Evolutionary conservation across 257 asterid species (phyloP), one percentile per base, ranked within the genome.

Genomic region (Hygrophila difformis): DNA sequence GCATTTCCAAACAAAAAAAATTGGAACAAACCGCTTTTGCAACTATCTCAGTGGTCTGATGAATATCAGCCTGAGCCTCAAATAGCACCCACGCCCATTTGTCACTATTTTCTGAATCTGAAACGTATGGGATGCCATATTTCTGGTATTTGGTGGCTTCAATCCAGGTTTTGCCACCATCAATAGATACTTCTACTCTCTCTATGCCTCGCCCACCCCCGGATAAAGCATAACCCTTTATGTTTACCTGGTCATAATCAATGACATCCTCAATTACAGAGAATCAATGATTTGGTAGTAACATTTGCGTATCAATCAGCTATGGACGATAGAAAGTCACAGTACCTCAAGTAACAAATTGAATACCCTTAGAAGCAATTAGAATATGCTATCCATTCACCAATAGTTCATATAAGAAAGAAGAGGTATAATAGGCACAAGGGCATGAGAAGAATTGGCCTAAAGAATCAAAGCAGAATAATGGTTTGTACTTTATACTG

Each of bases 201-300:
- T 91, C 98, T 29, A 91, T 86, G 67, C 98, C 96, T 26, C 96
- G 79, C 2, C 94, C 98, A 20, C 98, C 98, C 56, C 98, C 98
- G 50, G 98, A 77, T 38, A 69, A 83, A 2, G 98, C 98, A 17
- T 91, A 91, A 46, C 98, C 98, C 77, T 80, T 86, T 47, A 91
- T 65, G 31, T 51, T 72, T 54, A 91, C 33, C 98, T 89, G 82
- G 57, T 37, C 40, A 66, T 44, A 43, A 24, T 44, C 34, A 21
- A 58, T n/a, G n/a, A n/a, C n/a, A n/a, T n/a, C n/a, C n/a, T n/a
- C n/a, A n/a, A n/a, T n/a, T n/a, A n/a, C n/a, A n/a, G n/a, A n/a
- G n/a, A n/a, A n/a, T n/a, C n/a, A n/a, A n/a, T n/a, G n/a, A n/a
- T n/a, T n/a, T n/a, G n/a, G n/a, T n/a, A n/a, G n/a, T n/a, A n/a